Base-by-base conservation (phyloP, 139 green algal genomes). In the Choricystis sp. region DNA sequence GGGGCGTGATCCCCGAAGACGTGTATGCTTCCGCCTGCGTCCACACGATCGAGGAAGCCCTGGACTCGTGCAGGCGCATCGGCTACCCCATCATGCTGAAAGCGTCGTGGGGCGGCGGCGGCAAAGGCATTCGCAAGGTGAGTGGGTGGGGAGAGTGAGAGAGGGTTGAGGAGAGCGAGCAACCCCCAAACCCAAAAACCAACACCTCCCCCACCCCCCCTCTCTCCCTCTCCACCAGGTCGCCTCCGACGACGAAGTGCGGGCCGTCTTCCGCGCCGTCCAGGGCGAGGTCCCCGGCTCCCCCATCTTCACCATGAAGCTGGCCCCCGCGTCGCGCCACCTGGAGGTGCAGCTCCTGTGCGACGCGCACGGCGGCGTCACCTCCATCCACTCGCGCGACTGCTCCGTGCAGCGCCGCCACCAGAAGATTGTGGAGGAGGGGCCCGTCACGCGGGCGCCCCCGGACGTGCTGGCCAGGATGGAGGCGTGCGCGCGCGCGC, bases 381-480 rank as follows among this genome's bases (percentile, higher is more conserved):
- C 65, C 3, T 91, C 83, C 16, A 67, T 98, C 21, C 90, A 88
- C 73, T 85, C 71, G 24, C 77, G 92, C 31, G 92, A 98, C 83
- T 98, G 92, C 83, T 85, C 66, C 40, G 81, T 98, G 56, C 92
- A 98, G 79, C 78, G 92, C 16, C 79, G 92, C 1, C 92, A 98
- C 76, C 92, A 98, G 77, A 98, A 98, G 81, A 95, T 97, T 65
- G 78, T 98, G 26, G 91, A 98, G 72, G 91, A 98, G 68, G 91
- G 91, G 1, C 91, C 91, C 24, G 86, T 94, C 40, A 82, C 77
- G 3, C 80, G 73, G 22, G 89, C 84, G 1, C 70, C 72, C 3
- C 27, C 70, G 62, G 66, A 79, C 30, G 49, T 75, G 28, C 73
- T 91, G 58, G 52, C 68, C 1, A 70, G 83, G 31, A 94, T 92